Percentiles rank a stretch among this genome's conserved stretches.
These are phyloP conservation scores for Geoglossum cookeanum DNA, from an alignment of 2,329 filamentous ascomycete species.

Conservation along the genomic window DNA sequence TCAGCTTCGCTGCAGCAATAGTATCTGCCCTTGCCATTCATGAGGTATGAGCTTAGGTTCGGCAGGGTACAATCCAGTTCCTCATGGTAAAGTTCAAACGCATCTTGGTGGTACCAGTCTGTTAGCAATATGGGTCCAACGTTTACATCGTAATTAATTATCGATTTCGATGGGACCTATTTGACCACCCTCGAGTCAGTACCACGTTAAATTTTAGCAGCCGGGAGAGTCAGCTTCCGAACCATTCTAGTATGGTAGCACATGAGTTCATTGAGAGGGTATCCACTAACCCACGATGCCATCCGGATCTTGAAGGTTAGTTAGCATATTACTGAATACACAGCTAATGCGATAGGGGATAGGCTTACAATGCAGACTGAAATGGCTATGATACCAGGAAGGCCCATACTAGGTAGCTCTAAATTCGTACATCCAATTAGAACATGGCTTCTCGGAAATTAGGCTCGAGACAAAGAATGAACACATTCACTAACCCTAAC, in stretches of 20 bases:
- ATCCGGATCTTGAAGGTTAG: not conserved
- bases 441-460: constrained; percentile 29
- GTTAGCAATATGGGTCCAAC: constrained; percentile 19
- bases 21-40: constrained; percentile 17
- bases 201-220: not conserved
- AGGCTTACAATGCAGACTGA: constrained; percentile 13
- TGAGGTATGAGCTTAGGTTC: constrained; percentile 19
- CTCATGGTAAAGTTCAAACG: not conserved
- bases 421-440: constrained; percentile 13
- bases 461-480: not conserved
- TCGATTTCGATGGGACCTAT: constrained; percentile 19
- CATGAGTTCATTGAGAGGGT: not conserved
- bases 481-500: too few species aligned
- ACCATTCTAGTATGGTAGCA: too few species aligned
- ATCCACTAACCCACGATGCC: not conserved
- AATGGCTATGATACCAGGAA: constrained; percentile 16
- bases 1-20: constrained; percentile 12
- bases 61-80: constrained; percentile 19
- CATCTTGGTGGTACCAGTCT: constrained; percentile 21
- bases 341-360: not conserved
- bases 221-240: too few species aligned
- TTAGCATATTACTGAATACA: not conserved
- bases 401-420: constrained; percentile 18
- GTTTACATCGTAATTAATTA: constrained; percentile 16
- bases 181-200: constrained; percentile 12